Evolutionary conservation across 1,284 basidiomycete species (phyloP).

Genomic region (Salmacisia buchloeana): DNA sequence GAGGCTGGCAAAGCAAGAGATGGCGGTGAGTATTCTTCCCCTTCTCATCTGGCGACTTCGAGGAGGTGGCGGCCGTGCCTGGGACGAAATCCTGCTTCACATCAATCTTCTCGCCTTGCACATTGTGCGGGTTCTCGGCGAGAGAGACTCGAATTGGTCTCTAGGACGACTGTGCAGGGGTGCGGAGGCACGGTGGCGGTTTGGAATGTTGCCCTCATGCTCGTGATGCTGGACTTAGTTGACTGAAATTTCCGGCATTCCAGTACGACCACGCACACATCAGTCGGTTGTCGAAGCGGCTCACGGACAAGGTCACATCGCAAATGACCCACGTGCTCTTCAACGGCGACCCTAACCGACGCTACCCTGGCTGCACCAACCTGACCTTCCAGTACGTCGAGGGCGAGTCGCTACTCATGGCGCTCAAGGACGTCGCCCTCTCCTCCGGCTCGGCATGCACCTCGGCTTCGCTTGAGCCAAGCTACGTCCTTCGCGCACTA

Average conservation of each 20-base stretch:
- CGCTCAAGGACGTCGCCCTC: slow-evolving; percentile 91
- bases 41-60: slow-evolving; percentile 56
- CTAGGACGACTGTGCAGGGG: neutral
- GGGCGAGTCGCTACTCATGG: slow-evolving; percentile 95
- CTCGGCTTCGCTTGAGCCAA: slow-evolving; percentile 94
- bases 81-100: slow-evolving; percentile 5
- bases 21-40: slow-evolving; percentile 65
- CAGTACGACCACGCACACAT: slow-evolving; percentile 76
- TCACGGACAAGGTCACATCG: slow-evolving; percentile 74
- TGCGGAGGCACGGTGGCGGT: neutral
- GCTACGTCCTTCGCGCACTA: slow-evolving; percentile 92
- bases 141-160: neutral
- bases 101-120: neutral
- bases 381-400: slow-evolving; percentile 95
- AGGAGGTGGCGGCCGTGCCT: slow-evolving; percentile 45
- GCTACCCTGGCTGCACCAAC: slow-evolving; percentile 69
- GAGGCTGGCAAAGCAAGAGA: slow-evolving; percentile 82
- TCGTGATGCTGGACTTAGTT: too few species aligned
- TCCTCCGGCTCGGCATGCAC: slow-evolving; percentile 98
- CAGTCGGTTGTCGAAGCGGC: slow-evolving; percentile 69
- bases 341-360: slow-evolving; percentile 76
- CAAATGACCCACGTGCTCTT: slow-evolving; percentile 84
- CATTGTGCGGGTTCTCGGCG: neutral
- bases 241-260: neutral
- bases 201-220: neutral